These are phyloP conservation scores for Aspergillus thermomutatus DNA, from an alignment of 2,329 filamentous ascomycete species.

Conservation along the genomic window DNA sequence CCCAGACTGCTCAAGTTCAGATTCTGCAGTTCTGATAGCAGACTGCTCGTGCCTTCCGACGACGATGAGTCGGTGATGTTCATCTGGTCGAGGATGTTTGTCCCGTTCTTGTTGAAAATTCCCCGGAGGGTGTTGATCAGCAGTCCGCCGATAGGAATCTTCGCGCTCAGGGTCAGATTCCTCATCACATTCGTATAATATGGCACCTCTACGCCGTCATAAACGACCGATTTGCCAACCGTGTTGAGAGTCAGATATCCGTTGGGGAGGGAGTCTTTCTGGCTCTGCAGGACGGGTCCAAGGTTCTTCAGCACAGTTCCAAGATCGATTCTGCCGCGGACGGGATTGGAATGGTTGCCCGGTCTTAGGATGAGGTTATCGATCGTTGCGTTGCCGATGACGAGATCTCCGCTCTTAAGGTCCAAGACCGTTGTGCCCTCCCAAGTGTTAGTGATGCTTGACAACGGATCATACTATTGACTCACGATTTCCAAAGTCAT, in stretches of 20 bases:
- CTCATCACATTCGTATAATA: conserved; percentile 36
- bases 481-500: conserved; percentile 51
- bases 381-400: conserved; percentile 51
- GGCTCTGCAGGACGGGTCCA: conserved; percentile 20
- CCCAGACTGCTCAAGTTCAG: conserved; percentile 12
- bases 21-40: not conserved
- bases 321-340: conserved; percentile 50
- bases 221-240: conserved; percentile 24
- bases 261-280: conserved; percentile 21
- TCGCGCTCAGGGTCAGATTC: conserved; percentile 26
- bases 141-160: conserved; percentile 24
- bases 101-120: conserved; percentile 14
- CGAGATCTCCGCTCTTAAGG: conserved; percentile 46
- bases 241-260: conserved; percentile 28
- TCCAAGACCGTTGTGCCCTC: conserved; percentile 53
- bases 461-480: not conserved
- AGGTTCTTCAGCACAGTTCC: conserved; percentile 30
- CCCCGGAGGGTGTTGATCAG: conserved; percentile 30
- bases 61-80: conserved; percentile 8
- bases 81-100: conserved; percentile 8
- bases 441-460: not conserved
- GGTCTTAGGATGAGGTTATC: conserved; percentile 51
- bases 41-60: not conserved
- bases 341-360: conserved; percentile 49
- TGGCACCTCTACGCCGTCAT: conserved; percentile 28